These are phyloP conservation scores for Penicillium paradoxum DNA, from an alignment of 495 filamentous ascomycete genomes.

Conservation along the genomic window DNA sequence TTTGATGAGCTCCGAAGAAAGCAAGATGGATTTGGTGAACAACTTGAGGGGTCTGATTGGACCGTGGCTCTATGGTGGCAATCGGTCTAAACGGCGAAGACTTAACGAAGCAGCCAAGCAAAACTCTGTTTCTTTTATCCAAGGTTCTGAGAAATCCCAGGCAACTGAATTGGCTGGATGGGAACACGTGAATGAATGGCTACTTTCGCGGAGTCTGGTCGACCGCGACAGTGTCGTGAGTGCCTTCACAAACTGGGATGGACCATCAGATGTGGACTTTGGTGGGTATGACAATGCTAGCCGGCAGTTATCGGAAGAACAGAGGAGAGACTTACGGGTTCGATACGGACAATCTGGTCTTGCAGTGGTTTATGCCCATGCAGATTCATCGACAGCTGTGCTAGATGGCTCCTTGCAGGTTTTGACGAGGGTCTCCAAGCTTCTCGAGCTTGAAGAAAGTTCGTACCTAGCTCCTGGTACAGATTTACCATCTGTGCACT, in stretches of 20 bases:
- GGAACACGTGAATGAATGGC: constrained; percentile 76
- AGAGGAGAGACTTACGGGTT: constrained; percentile 48
- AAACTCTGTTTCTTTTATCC: constrained; percentile 27
- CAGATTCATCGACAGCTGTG: constrained; percentile 53
- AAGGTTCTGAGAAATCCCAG: constrained; percentile 17
- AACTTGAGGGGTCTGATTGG: constrained; percentile 73
- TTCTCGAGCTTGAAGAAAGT: constrained; percentile 56
- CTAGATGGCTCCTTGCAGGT: constrained; percentile 60
- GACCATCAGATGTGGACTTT: constrained; percentile 73
- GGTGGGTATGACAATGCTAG: constrained; percentile 57
- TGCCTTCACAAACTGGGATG: constrained; percentile 71
- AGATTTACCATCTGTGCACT: constrained; percentile 27
- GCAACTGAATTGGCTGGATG: constrained; percentile 48
- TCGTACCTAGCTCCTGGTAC: constrained; percentile 30
- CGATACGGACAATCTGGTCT: constrained; percentile 70
- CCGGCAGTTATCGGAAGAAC: constrained; percentile 46
- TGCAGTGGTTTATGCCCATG: constrained; percentile 65
- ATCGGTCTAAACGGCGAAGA: constrained; percentile 55
- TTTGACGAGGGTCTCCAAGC: constrained; percentile 50
- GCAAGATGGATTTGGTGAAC: constrained; percentile 49
- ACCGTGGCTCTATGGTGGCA: constrained; percentile 76
- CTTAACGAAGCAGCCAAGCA: constrained; percentile 32
- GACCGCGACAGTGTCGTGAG: constrained; percentile 48
- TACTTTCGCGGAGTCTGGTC: constrained; percentile 57
- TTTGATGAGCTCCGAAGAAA: constrained; percentile 47